A percentile compares a stretch with the other conserved stretches of the same genome.
Evolutionary conservation across 2,329 filamentous ascomycete species (phyloP).

Genomic region (Colletotrichum sp.): DNA sequence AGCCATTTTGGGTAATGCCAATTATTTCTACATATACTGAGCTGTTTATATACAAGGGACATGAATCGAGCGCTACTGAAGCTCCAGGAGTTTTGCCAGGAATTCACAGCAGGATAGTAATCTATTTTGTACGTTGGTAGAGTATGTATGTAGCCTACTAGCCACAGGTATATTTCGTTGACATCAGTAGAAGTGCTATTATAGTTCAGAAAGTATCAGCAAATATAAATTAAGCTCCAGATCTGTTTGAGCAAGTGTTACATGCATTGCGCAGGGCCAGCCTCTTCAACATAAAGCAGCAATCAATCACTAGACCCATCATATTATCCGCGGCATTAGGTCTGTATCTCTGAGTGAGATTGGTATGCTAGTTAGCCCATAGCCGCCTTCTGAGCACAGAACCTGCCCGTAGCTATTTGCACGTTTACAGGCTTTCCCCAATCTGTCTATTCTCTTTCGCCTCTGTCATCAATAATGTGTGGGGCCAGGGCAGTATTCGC

Average conservation of each 20-base stretch:
- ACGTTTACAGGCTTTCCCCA: background rate
- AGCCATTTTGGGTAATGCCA: too few species aligned
- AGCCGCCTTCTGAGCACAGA: background rate
- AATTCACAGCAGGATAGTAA: too few species aligned
- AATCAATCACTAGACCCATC: background rate
- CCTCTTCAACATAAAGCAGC: background rate
- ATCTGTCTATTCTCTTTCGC: background rate
- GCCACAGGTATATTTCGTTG: too few species aligned
- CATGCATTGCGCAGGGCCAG: background rate
- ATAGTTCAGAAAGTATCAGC: too few species aligned
- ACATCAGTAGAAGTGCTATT: accelerated
- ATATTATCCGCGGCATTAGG: background rate
- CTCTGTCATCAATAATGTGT: background rate
- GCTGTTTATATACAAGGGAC: too few species aligned
- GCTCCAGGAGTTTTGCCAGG: too few species aligned
- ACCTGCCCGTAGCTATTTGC: background rate
- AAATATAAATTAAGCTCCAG: too few species aligned
- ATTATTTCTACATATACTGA: too few species aligned
- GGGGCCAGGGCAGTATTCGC: background rate
- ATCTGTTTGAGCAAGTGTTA: too few species aligned
- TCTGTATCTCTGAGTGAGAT: background rate
- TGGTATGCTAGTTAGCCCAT: background rate
- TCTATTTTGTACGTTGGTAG: too few species aligned
- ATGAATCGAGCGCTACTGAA: too few species aligned
- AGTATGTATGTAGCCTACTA: too few species aligned